Evolutionary conservation across 2,329 filamentous ascomycete genomes (phyloP).

Genomic region (Alternaria infectoria): DNA sequence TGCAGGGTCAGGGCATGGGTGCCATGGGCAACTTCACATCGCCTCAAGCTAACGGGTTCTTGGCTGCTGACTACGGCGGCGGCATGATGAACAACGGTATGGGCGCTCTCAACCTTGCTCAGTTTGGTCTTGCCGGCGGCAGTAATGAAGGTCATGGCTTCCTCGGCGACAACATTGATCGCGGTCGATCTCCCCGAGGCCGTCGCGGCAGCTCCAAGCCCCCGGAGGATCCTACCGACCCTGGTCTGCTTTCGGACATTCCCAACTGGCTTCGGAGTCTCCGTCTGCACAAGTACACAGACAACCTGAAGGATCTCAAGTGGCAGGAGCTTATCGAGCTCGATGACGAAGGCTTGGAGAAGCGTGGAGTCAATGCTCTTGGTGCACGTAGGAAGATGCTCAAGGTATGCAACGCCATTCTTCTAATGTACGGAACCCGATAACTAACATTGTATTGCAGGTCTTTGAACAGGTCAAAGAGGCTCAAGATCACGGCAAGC

Average conservation of each 20-base stretch:
- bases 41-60: constrained; percentile 91
- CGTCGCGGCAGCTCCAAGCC: constrained; percentile 95
- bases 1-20: constrained; percentile 69
- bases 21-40: constrained; percentile 74
- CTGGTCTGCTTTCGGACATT: constrained; percentile 88
- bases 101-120: constrained; percentile 71
- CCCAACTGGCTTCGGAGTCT: constrained; percentile 94
- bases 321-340: constrained; percentile 93
- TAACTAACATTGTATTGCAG: constrained; percentile 53
- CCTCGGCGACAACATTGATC: constrained; percentile 88
- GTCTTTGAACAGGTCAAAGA: constrained; percentile 94
- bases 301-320: constrained; percentile 95
- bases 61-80: constrained; percentile 82
- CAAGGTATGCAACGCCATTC: constrained; percentile 68
- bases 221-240: constrained; percentile 95
- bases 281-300: constrained; percentile 97
- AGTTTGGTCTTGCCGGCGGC: constrained; percentile 63
- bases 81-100: constrained; percentile 75
- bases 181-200: constrained; percentile 90
- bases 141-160: constrained; percentile 73
- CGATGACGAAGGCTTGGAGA: constrained; percentile 91
- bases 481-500: constrained; percentile 54
- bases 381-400: constrained; percentile 97
- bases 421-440: neutral
- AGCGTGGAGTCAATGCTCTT: constrained; percentile 90